phyloP scores from a whole-genome alignment of 352 stramenopile genomes.

The Phytophthora idaei region DNA sequence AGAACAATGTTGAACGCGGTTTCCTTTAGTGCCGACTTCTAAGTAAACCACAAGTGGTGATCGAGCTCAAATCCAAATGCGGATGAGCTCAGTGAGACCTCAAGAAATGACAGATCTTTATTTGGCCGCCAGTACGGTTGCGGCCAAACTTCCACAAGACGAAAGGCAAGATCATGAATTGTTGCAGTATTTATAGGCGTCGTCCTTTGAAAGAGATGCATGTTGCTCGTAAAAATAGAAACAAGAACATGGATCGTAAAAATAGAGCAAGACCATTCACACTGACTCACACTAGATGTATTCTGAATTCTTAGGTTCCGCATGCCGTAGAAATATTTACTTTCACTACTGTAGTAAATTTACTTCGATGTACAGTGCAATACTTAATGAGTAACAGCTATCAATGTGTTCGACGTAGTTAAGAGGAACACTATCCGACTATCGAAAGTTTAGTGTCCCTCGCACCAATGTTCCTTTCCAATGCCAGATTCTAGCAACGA shows the following conservation, averaged over 20 bases:
- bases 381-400: no score
- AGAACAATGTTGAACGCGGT: background rate
- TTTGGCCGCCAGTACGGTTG: slow-evolving; percentile 9
- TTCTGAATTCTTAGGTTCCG: no score
- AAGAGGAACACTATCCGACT: no score
- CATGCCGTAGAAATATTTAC: no score
- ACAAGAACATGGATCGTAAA: no score
- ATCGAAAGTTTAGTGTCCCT: no score
- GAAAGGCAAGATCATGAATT: background rate
- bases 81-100: background rate
- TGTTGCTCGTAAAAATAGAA: no score
- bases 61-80: slow-evolving; percentile 2
- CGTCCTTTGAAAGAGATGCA: background rate
- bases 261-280: no score
- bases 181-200: slow-evolving; percentile 25
- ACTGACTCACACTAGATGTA: no score
- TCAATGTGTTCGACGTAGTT: no score
- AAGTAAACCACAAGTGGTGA: slow-evolving; percentile 11
- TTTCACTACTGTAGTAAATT: no score
- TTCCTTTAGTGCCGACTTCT: slow-evolving; percentile 13
- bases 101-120: slow-evolving; percentile 15
- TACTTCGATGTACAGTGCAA: no score
- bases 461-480: background rate
- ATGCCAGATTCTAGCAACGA: slow-evolving; percentile 18
- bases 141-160: background rate